phyloP scores from a whole-genome alignment of 495 filamentous ascomycete genomes.

The Penicillium atrosanguineum region DNA sequence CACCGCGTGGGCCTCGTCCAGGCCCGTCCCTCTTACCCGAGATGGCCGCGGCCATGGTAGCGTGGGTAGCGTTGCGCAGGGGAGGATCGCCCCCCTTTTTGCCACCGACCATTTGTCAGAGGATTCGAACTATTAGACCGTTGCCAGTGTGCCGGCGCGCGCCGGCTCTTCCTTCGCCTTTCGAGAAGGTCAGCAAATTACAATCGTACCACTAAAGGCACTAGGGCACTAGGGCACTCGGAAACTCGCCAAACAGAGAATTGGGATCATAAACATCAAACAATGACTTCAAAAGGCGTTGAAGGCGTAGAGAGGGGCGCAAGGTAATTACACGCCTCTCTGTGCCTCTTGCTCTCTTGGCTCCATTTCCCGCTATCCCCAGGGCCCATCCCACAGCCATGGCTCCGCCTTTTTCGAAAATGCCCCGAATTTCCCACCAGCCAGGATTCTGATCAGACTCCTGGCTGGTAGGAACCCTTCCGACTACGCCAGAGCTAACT shows the following conservation, averaged over 20 bases:
- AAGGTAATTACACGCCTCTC: background rate
- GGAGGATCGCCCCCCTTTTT: slow-evolving; percentile 7
- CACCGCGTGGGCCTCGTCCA: slow-evolving; percentile 25
- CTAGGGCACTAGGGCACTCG: background rate
- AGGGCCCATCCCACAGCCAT: background rate
- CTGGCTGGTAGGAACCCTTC: background rate
- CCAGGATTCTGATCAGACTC: slow-evolving; percentile 1
- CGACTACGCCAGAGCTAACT: slow-evolving; percentile 2
- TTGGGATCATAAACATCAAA: slow-evolving; percentile 12
- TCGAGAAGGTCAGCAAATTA: slow-evolving; percentile 20
- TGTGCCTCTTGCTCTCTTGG: background rate
- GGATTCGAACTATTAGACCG: slow-evolving; percentile 19
- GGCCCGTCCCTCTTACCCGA: slow-evolving; percentile 23
- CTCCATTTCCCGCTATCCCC: slow-evolving; percentile 1
- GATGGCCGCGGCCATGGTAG: slow-evolving; percentile 1
- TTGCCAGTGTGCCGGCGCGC: slow-evolving; percentile 20
- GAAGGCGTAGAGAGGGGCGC: background rate
- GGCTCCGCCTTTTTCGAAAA: background rate
- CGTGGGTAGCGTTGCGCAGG: slow-evolving; percentile 6
- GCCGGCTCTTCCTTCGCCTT: slow-evolving; percentile 21
- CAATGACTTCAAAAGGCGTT: background rate
- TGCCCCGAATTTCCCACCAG: background rate
- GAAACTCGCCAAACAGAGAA: background rate
- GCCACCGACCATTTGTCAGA: slow-evolving; percentile 12
- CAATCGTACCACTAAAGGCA: slow-evolving; percentile 1